Evolutionary conservation across 768 basidiomycete species (phyloP).

Genomic region (Cubamyces sp.): DNA sequence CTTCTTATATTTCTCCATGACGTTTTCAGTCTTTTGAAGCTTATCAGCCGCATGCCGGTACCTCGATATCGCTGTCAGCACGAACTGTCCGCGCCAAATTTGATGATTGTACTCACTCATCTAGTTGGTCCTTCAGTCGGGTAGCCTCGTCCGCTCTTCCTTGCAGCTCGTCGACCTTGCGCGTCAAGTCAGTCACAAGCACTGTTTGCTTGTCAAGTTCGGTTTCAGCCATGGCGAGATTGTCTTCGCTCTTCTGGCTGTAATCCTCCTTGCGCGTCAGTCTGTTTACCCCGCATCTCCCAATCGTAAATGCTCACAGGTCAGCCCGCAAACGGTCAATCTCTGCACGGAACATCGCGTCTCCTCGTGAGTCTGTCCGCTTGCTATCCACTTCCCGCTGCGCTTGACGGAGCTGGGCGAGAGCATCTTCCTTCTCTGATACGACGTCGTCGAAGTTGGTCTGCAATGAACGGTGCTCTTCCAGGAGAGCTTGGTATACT

Average conservation of each 20-base stretch:
- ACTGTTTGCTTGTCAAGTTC: slow-evolving; percentile 81
- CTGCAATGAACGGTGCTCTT: slow-evolving; percentile 77
- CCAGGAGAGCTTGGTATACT: slow-evolving; percentile 72
- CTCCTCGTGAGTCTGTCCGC: slow-evolving; percentile 67
- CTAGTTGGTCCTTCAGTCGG: slow-evolving; percentile 89
- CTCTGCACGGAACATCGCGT: slow-evolving; percentile 77
- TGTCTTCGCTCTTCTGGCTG: slow-evolving; percentile 95
- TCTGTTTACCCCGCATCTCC: neutral
- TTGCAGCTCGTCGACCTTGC: slow-evolving; percentile 83
- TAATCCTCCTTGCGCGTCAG: slow-evolving; percentile 37
- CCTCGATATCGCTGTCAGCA: slow-evolving; percentile 42
- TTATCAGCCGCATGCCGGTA: slow-evolving; percentile 92
- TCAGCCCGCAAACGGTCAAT: slow-evolving; percentile 81
- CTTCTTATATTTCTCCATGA: slow-evolving; percentile 98
- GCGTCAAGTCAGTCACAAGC: slow-evolving; percentile 71
- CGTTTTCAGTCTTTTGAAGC: slow-evolving; percentile 92
- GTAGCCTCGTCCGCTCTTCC: slow-evolving; percentile 74
- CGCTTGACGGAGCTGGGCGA: slow-evolving; percentile 61
- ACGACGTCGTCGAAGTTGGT: slow-evolving; percentile 75
- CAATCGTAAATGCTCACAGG: slow-evolving; percentile 65
- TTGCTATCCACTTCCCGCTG: slow-evolving; percentile 61
- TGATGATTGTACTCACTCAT: slow-evolving; percentile 68
- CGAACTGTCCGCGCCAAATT: neutral
- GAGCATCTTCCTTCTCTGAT: slow-evolving; percentile 79
- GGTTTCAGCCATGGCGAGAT: slow-evolving; percentile 77